These are phyloP conservation scores for Naganishia vishniacii DNA, from an alignment of 768 basidiomycete species.

Conservation along the genomic window DNA sequence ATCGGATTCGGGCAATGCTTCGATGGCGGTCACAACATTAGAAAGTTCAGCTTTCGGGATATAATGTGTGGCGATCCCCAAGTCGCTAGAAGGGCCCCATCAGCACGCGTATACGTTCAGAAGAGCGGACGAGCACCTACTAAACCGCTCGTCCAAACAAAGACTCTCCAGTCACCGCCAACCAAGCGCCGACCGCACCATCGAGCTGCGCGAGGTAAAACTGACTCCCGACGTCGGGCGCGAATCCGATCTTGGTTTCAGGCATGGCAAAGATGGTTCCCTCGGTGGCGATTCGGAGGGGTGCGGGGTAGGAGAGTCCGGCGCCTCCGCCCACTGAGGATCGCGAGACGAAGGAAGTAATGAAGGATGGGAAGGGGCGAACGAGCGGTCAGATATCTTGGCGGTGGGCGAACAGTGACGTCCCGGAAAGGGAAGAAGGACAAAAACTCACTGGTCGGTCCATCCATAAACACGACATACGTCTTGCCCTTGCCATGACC, in stretches of 20 bases:
- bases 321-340: constrained; percentile 87
- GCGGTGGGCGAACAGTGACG: too few species aligned
- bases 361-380: neutral
- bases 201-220: constrained; percentile 85
- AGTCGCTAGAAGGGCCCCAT: constrained; percentile 65
- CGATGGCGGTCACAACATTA: constrained; percentile 64
- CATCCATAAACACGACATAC: constrained; percentile 87
- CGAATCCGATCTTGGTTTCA: constrained; percentile 59
- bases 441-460: constrained; percentile 70
- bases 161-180: constrained; percentile 71
- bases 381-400: too few species aligned
- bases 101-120: too few species aligned
- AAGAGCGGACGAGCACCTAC: constrained; percentile 57
- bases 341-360: neutral
- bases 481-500: constrained; percentile 55
- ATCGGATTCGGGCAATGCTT: constrained; percentile 50
- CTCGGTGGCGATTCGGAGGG: constrained; percentile 89
- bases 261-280: constrained; percentile 92
- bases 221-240: constrained; percentile 86
- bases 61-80: constrained; percentile 90
- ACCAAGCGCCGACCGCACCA: constrained; percentile 87
- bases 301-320: constrained; percentile 74
- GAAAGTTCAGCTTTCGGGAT: constrained; percentile 72
- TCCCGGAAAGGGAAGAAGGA: constrained; percentile 12
- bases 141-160: constrained; percentile 76